These are phyloP conservation scores for Selaginella moellendorffii DNA, from an alignment of 75 land plant species.

Conservation along the genomic window DNA sequence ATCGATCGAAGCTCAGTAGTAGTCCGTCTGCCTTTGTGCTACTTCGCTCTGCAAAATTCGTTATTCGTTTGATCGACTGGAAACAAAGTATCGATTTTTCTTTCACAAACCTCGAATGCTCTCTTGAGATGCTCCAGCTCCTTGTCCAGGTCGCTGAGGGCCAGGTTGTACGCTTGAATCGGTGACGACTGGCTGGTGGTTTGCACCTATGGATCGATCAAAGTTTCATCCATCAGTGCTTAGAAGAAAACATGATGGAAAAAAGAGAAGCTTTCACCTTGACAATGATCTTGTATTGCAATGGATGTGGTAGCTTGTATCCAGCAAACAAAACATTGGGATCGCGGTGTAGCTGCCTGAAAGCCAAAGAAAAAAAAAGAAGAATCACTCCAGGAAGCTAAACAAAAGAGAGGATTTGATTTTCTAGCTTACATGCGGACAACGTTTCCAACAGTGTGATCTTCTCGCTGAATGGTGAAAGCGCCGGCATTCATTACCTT, in stretches of 20 bases:
- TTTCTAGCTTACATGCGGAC: conserved; percentile 60
- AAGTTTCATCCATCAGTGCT: neutral
- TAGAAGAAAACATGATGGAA: neutral
- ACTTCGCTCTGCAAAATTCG: neutral
- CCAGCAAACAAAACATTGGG: conserved; percentile 89
- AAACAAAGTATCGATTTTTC: neutral
- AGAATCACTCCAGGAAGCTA: too few relatives aligned
- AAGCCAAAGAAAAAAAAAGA: conserved; percentile 6
- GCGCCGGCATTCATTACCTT: conserved; percentile 92
- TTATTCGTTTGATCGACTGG: neutral
- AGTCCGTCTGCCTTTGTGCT: neutral
- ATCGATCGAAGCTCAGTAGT: too few relatives aligned
- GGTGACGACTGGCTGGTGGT: conserved; percentile 94
- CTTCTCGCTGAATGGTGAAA: conserved; percentile 82
- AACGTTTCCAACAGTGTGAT: conserved; percentile 88
- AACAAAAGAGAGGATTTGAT: neutral
- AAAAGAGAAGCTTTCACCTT: conserved; percentile 49
- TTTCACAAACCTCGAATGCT: conserved; percentile 45
- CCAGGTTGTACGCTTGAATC: conserved; percentile 84
- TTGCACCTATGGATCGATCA: conserved; percentile 41
- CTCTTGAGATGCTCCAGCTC: conserved; percentile 68
- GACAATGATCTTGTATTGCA: conserved; percentile 79
- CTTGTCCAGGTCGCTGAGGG: conserved; percentile 79
- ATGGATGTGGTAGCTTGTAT: conserved; percentile 96
- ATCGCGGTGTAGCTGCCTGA: conserved; percentile 92